Evolutionary conservation across 2,329 filamentous ascomycete species (phyloP), one percentile per base, ranked within the genome.

Genomic region (Trichophyton simii): DNA sequence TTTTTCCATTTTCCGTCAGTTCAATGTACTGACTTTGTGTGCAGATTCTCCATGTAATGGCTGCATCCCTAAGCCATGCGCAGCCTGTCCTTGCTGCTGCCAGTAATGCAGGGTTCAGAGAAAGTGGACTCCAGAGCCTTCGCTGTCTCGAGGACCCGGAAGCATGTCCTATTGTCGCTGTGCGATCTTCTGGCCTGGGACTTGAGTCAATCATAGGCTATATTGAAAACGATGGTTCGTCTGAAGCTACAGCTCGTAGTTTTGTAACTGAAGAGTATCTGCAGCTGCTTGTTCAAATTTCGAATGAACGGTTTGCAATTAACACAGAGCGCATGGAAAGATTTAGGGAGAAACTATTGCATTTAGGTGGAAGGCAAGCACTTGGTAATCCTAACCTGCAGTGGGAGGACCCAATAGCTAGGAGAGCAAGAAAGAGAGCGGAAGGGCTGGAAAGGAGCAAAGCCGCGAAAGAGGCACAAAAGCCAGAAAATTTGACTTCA

Each of bases 11-110:
- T 4, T 34, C 20, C 25, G 25, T 28, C 25, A 6, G 5, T 28
- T 28, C 20, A 28, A 8, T 3, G 20, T 36, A 15, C 50, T 55
- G 34, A 55, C 28, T 5, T 34, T 38, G 38, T 25, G 15, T 25
- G 20, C 64, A 95, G 91, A 96, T 96, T 66, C 82, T 97, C 0
- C 92, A 97, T 67, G 80, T 97, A 50, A 81, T 95, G 68, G 85
- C 89, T 4, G 84, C 90, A 15, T 92, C 89, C 0, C 78, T 85
- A 0, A 75, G 82, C 11, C 83, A 92, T 67, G 90, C 92, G 3
- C 87, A 95, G 66, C 78, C 82, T 7, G 79, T 95, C 18, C 81
- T 96, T 13, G 80, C 85, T 9, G 88, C 88, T 52, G 91, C 88
- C 1, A 79, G 92, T 8, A 83, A 85, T 67, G 87, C 90, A 3